These are phyloP conservation scores for Gillenia trifoliata DNA, from an alignment of 306 rosid genomes.

Conservation along the genomic window DNA sequence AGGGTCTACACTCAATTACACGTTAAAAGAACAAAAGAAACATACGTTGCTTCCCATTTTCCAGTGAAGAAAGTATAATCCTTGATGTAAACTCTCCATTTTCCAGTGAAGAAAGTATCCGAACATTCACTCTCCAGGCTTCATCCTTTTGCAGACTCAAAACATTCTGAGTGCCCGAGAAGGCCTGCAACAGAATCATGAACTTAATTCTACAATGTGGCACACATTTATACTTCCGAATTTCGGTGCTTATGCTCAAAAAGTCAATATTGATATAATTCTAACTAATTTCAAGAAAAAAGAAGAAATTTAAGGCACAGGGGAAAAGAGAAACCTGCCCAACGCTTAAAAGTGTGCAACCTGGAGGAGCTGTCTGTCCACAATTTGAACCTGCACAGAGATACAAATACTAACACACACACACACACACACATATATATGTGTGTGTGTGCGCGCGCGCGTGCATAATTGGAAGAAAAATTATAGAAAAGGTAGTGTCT, in stretches of 20 bases:
- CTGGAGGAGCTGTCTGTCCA: conserved; percentile 45
- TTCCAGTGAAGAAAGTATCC: conserved; percentile 41
- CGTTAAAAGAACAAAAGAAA: conserved; percentile 14
- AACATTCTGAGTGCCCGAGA: conserved; percentile 91
- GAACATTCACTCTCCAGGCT: conserved; percentile 96
- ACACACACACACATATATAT: too few relatives aligned
- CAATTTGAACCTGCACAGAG: conserved; percentile 53
- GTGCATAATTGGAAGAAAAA: background rate
- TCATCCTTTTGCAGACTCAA: conserved; percentile 78
- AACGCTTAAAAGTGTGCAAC: conserved; percentile 67
- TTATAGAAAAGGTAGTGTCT: background rate
- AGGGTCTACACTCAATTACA: background rate
- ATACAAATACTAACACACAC: background rate
- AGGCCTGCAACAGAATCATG: conserved; percentile 52
- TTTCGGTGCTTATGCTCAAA: background rate
- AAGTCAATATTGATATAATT: background rate
- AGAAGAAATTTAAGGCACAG: background rate
- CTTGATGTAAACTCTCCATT: conserved; percentile 88
- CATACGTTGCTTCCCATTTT: conserved; percentile 96
- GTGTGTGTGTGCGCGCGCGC: too few relatives aligned
- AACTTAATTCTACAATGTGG: background rate
- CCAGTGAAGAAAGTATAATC: conserved; percentile 96
- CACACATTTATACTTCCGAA: background rate
- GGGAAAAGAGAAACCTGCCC: conserved; percentile 58
- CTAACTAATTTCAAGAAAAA: background rate